Percentiles rank a stretch among this genome's conserved stretches.
Evolutionary conservation across 2,329 filamentous ascomycete species (phyloP).

Genomic region (Monosporascus sp.): DNA sequence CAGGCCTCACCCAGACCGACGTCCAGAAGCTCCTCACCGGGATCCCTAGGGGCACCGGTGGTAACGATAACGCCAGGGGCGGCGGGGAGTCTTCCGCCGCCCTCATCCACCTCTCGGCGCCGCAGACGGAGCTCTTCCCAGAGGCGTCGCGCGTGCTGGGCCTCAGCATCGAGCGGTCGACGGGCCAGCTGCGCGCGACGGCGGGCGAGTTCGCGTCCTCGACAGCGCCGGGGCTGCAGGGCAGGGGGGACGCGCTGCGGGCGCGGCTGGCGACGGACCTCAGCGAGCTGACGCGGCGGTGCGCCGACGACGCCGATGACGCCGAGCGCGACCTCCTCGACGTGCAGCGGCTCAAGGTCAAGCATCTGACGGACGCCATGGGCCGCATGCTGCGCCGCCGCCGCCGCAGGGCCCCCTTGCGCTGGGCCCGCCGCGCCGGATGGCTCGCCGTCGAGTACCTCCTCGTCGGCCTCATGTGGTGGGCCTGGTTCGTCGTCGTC

Average conservation of each 20-base stretch:
- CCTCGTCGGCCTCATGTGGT: slow-evolving; percentile 88
- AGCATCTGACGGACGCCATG: slow-evolving; percentile 73
- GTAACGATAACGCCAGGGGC: neutral
- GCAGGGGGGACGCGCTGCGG: slow-evolving; percentile 42
- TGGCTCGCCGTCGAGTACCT: slow-evolving; percentile 86
- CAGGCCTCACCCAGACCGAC: neutral
- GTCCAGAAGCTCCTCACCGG: neutral
- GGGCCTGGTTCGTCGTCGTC: slow-evolving; percentile 85
- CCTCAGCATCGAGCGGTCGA: slow-evolving; percentile 40
- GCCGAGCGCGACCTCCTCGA: slow-evolving; percentile 71
- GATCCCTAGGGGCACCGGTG: too few species aligned
- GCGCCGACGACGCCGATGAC: slow-evolving; percentile 74
- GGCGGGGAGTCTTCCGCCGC: slow-evolving; percentile 9
- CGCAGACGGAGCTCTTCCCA: slow-evolving; percentile 43
- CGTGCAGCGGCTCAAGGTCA: slow-evolving; percentile 72
- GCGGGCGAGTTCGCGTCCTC: slow-evolving; percentile 54
- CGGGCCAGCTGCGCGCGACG: slow-evolving; percentile 52
- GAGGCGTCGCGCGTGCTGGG: slow-evolving; percentile 48
- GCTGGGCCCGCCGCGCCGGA: slow-evolving; percentile 69
- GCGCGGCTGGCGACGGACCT: slow-evolving; percentile 47
- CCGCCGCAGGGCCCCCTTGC: slow-evolving; percentile 49
- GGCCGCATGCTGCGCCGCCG: slow-evolving; percentile 69
- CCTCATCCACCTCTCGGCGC: slow-evolving; percentile 27
- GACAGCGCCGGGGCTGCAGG: slow-evolving; percentile 49
- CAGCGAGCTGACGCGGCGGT: slow-evolving; percentile 56